Conservation (phyloP, 371 early-diverging fungal genomes). For the Mucor velutinosus region DNA sequence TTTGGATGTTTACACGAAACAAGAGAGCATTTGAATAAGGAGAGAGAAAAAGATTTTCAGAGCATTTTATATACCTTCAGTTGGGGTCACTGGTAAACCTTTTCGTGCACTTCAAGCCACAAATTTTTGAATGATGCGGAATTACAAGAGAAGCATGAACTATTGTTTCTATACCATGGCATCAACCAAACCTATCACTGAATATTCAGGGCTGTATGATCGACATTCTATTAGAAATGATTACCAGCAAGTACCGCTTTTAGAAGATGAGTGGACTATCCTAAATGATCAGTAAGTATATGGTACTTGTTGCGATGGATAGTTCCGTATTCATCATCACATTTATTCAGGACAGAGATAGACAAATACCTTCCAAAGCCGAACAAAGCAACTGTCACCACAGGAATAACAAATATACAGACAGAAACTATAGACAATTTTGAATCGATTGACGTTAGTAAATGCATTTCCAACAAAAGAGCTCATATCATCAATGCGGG, state of each 20-base stretch:
- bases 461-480: slow-evolving; percentile 20
- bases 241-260: not conserved
- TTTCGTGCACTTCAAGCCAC: slow-evolving; percentile 17
- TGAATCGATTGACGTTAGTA: slow-evolving; percentile 16
- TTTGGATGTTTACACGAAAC: slow-evolving; percentile 2
- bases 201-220: slow-evolving; percentile 1
- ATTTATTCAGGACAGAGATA: slow-evolving; percentile 13
- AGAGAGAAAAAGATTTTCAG: not conserved
- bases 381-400: slow-evolving; percentile 8
- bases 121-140: slow-evolving; percentile 4
- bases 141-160: not conserved
- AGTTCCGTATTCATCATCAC: not conserved
- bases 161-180: not conserved
- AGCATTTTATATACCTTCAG: not conserved
- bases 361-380: slow-evolving; percentile 19
- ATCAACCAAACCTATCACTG: not conserved
- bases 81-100: not conserved
- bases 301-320: too few species aligned
- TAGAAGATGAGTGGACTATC: slow-evolving; percentile 15
- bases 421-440: slow-evolving; percentile 8
- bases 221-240: not conserved
- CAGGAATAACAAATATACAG: slow-evolving; percentile 19
- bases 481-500: slow-evolving; percentile 58
- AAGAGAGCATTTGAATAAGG: not conserved
- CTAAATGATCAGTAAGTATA: slow-evolving; percentile 10